Conservation (phyloP, 495 filamentous ascomycete species). For the Neurospora sp. region DNA sequence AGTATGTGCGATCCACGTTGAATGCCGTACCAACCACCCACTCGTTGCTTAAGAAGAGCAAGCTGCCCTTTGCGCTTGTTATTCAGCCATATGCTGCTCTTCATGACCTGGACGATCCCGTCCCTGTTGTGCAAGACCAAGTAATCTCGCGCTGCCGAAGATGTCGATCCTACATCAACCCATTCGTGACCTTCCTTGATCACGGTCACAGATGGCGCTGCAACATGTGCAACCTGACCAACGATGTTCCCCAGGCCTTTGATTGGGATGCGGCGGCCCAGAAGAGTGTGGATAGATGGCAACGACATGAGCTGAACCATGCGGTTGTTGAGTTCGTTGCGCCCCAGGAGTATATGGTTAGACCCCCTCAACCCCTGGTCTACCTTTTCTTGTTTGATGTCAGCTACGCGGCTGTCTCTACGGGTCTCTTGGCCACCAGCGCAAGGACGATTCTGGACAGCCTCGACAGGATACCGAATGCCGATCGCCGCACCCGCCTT, state of each 20-base stretch:
- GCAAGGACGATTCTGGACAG: conserved; percentile 93
- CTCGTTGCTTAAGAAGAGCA: conserved; percentile 88
- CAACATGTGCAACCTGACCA: conserved; percentile 99
- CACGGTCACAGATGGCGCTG: conserved; percentile 97
- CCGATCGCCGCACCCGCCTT: conserved; percentile 80
- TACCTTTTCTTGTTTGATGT: conserved; percentile 97
- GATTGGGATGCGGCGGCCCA: conserved; percentile 93
- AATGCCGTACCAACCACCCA: conserved; percentile 89
- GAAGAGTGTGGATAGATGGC: conserved; percentile 80
- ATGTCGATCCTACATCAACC: conserved; percentile 95
- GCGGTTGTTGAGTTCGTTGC: conserved; percentile 94
- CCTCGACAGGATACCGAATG: conserved; percentile 92
- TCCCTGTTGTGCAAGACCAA: conserved; percentile 90
- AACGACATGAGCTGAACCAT: conserved; percentile 84
- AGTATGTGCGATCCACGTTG: conserved; percentile 90
- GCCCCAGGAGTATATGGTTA: conserved; percentile 98
- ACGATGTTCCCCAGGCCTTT: conserved; percentile 96
- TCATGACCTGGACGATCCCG: conserved; percentile 81
- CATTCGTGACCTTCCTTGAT: conserved; percentile 90
- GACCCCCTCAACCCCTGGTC: conserved; percentile 92
- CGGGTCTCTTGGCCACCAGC: conserved; percentile 86
- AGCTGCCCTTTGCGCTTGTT: conserved; percentile 86
- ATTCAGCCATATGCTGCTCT: conserved; percentile 92
- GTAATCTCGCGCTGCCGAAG: conserved; percentile 93
- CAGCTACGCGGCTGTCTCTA: conserved; percentile 83